These are phyloP conservation scores for Plantago major DNA, from an alignment of 257 asterid species.

Conservation along the genomic window DNA sequence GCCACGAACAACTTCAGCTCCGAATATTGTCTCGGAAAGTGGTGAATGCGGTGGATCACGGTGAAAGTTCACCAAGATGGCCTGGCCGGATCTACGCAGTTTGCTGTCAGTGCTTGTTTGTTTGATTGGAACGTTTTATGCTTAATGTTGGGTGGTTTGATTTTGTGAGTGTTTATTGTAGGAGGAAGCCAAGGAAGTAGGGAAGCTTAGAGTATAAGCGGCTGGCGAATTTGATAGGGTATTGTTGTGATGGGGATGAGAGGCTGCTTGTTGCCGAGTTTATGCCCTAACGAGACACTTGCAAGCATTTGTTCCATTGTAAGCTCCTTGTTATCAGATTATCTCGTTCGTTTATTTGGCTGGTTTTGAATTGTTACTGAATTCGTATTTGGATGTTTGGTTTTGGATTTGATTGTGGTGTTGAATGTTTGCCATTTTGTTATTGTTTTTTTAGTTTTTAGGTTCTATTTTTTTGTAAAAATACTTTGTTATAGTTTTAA, in stretches of 20 bases:
- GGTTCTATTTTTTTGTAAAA: too few species aligned
- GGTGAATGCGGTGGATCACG: slow-evolving; percentile 91
- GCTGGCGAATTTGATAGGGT: slow-evolving; percentile 96
- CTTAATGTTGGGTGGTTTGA: slow-evolving; percentile 12
- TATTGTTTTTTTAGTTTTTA: too few species aligned
- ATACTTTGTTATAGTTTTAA: too few species aligned
- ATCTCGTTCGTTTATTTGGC: not conserved
- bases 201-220: slow-evolving; percentile 91
- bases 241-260: slow-evolving; percentile 96
- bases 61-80: slow-evolving; percentile 82
- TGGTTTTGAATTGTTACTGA: not conserved
- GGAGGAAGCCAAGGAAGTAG: slow-evolving; percentile 98
- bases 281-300: slow-evolving; percentile 96
- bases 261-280: slow-evolving; percentile 93
- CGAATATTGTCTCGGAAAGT: too few species aligned
- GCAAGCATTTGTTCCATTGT: slow-evolving; percentile 97
- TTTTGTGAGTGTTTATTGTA: slow-evolving; percentile 24
- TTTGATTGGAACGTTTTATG: not conserved
- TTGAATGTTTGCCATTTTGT: too few species aligned
- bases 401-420: not conserved
- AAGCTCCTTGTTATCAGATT: slow-evolving; percentile 17
- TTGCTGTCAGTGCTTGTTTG: slow-evolving; percentile 53
- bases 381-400: too few species aligned
- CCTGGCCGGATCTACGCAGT: slow-evolving; percentile 97
- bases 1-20: too few species aligned